Base-by-base conservation (phyloP, 148 eudicot species). In the Rhododendron henanense region DNA sequence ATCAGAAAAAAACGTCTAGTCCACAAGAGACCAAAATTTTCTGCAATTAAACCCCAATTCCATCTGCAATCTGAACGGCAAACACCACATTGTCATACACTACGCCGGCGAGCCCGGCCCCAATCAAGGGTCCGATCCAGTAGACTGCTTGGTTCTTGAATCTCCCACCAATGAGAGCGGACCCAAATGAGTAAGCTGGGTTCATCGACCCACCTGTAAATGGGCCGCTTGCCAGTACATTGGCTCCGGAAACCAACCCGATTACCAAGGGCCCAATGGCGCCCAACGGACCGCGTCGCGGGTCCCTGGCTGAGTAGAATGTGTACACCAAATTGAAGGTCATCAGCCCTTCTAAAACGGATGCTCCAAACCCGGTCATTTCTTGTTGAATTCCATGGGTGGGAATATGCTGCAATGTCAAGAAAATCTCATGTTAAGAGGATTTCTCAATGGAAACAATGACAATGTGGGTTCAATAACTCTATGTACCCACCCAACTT, bases 321-420 rank as follows among this genome's bases (percentile, higher is more conserved):
- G 94, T 92, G 91, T 91, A 95, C 31, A 96, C 99, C 75, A 96
- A 69, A 0, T 91, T 92, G 35, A 96, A 96, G 39, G 99, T 96
- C 88, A 92, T 88, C 11, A 92, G 90, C 0, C 94, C 97, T 90
- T 95, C 99, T 31, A 96, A 80, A 1, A 94, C 61, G 76, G 98
- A 90, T 80, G 96, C 98, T 87, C 97, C 99, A 7, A 96, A 94
- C 81, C 98, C 98, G 53, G 99, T 95, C 98, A 96, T 96, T 33
- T 95, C 96, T 4, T 35, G 83, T 0, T 94, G 89, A 13, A 96
- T 94, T 59, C 87, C 88, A 81, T 90, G 94, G 57, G 88, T 85
- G 83, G 94, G 92, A 6, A 95, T 89, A 59, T 92, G 94, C 99
- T 96, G 87, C 88, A 78, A 81, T 65, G 57, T 10, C 25, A 6